Base-by-base conservation (phyloP, 495 filamentous ascomycete genomes). In the Xylaria cubensis region DNA sequence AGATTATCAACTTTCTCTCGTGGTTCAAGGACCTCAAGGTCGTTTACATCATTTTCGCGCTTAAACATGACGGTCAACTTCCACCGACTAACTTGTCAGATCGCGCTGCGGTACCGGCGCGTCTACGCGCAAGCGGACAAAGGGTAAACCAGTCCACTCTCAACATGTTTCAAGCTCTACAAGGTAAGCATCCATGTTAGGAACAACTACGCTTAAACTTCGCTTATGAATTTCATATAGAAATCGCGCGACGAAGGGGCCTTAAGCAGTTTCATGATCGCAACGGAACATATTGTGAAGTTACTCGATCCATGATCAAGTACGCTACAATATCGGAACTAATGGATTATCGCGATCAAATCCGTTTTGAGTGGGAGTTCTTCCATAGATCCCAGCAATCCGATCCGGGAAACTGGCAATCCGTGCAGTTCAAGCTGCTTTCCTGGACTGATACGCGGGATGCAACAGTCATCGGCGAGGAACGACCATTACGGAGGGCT, bases 191-290 rank as follows among this genome's bases (percentile, higher is more conserved):
- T 12, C 42, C 15, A 19, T 24, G 5, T 42, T 41, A 19, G 12
- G 5, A 44, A 26, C 5, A 1, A 1, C 8, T 26, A 19, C 0
- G 36, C 32, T n/a, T 41, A 12, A 39, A 17, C 1, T 56, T 12
- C 15, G 36, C 50, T 68, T 24, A 68, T 32, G 1, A 26, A 36
- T 15, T 48, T 15, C 2, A 41, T 62, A 9, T 51, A 70, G 56
- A 51, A 3, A 15, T 34, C 21, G 56, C 39, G 48, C 17, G 24
- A 39, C 2, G n/a, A 24, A 46, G 21, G 13, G 42, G 26, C 32
- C n/a, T 62, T 3, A 12, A 24, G 17, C 41, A 50, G 12, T 70
- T 70, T 32, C 44, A 51, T 3, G n/a, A 70, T 51, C 55, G 55
- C 17, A 41, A 5, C 7, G 56, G 67, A 19, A 24, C 13, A 1